Conservation (phyloP, 106 monocot species). For the Agapanthus africanus region DNA sequence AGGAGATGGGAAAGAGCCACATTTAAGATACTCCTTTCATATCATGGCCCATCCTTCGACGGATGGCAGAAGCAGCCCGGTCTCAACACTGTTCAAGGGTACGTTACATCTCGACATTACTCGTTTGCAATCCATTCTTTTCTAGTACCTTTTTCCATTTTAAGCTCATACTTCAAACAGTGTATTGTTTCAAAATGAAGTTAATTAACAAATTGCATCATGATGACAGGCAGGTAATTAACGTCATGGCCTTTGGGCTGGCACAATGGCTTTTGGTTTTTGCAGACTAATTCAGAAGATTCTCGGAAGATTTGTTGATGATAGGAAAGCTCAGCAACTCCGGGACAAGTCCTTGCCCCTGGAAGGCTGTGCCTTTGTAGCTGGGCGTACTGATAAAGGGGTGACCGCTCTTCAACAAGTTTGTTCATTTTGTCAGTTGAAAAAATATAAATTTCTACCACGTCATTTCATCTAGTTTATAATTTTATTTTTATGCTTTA, state of each 20-base stretch:
- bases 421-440: constrained; percentile 96
- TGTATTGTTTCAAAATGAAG: too few relatives aligned
- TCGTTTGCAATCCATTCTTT: background rate
- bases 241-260: too few relatives aligned
- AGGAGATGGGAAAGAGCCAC: constrained; percentile 68
- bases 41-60: constrained; percentile 80
- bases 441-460: too few relatives aligned
- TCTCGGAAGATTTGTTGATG: constrained; percentile 91
- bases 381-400: constrained; percentile 97
- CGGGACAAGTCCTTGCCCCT: constrained; percentile 58
- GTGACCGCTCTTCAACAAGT: constrained; percentile 96
- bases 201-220: too few relatives aligned
- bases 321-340: constrained; percentile 62
- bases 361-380: constrained; percentile 71
- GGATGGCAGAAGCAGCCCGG: constrained; percentile 98
- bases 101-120: background rate
- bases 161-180: background rate
- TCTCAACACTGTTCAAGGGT: constrained; percentile 93
- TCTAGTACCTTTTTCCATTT: background rate
- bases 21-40: constrained; percentile 73
- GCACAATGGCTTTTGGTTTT: background rate
- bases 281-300: constrained; percentile 58
- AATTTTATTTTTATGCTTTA: too few relatives aligned
- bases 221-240: too few relatives aligned
- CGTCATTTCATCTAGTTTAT: too few relatives aligned